These are phyloP conservation scores for Chlamydomonas applanata DNA, from an alignment of 139 green algal genomes.

Conservation along the genomic window DNA sequence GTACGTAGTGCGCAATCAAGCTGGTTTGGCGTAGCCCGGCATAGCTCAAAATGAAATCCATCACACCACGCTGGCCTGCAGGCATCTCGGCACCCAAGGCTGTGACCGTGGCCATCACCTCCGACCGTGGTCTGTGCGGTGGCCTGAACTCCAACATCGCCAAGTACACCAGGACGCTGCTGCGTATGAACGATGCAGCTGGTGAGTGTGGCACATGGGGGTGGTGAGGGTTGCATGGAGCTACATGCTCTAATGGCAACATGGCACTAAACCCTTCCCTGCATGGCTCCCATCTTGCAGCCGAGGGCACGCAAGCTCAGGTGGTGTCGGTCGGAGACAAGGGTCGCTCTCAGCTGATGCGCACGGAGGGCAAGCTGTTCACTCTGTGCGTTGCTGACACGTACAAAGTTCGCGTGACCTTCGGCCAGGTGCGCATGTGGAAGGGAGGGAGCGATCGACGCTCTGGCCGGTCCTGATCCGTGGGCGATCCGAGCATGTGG, in stretches of 20 bases:
- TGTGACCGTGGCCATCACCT: conserved; percentile 84
- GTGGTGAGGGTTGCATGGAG: conserved; percentile 6
- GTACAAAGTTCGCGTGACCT: conserved; percentile 52
- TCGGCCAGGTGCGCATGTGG: conserved; percentile 30
- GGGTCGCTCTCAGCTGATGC: conserved; percentile 80
- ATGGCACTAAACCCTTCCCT: no score
- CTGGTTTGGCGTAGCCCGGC: neutral
- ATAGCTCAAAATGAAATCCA: conserved; percentile 7
- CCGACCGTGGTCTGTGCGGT: conserved; percentile 95
- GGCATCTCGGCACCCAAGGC: conserved; percentile 48
- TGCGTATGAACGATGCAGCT: conserved; percentile 34
- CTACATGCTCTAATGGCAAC: no score
- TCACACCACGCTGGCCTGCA: conserved; percentile 11
- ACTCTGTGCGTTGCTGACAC: conserved; percentile 42
- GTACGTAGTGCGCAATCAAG: conserved; percentile 27
- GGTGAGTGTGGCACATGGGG: conserved; percentile 22
- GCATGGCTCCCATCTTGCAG: neutral
- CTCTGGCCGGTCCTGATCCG: neutral
- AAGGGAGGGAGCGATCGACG: neutral
- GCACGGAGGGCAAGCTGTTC: conserved; percentile 51
- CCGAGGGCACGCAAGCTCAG: neutral
- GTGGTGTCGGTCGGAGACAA: conserved; percentile 91
- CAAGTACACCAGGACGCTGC: conserved; percentile 78
- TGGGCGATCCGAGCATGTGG: no score
- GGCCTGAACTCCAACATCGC: conserved; percentile 95